Conservation (phyloP, 306 rosid species). For the Ceratonia siliqua region DNA sequence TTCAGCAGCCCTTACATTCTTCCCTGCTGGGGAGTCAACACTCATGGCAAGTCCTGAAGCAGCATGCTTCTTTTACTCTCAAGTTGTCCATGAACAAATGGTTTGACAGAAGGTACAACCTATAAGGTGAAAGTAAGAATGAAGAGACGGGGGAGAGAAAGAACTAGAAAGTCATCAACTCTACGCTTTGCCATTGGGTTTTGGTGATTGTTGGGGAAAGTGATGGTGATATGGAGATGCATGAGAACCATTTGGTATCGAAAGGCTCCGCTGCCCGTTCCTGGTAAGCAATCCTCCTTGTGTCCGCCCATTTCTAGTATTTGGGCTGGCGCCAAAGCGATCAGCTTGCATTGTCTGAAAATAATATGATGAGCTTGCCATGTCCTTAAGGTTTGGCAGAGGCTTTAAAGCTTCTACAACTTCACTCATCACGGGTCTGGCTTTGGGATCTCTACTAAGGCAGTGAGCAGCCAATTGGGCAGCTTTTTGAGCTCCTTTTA, state of each 20-base stretch:
- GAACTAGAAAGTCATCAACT: constrained; percentile 43
- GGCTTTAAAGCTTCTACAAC: constrained; percentile 92
- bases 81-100: constrained; percentile 61
- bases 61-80: constrained; percentile 57
- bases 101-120: constrained; percentile 48
- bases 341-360: constrained; percentile 84
- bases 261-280: constrained; percentile 83
- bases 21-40: constrained; percentile 38
- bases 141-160: constrained; percentile 32
- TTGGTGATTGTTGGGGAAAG: constrained; percentile 82
- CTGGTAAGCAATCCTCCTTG: constrained; percentile 62
- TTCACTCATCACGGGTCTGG: constrained; percentile 91
- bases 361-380: constrained; percentile 94
- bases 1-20: constrained; percentile 41
- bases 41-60: constrained; percentile 54
- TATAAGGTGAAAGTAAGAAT: constrained; percentile 33
- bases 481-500: constrained; percentile 92
- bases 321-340: constrained; percentile 69
- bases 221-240: constrained; percentile 94
- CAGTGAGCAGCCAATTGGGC: constrained; percentile 86
- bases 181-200: constrained; percentile 76
- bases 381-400: constrained; percentile 87
- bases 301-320: constrained; percentile 58
- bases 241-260: constrained; percentile 69
- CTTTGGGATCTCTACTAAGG: constrained; percentile 89